Base-by-base conservation (phyloP, 768 basidiomycete species). In the Lactarius evosmus region DNA sequence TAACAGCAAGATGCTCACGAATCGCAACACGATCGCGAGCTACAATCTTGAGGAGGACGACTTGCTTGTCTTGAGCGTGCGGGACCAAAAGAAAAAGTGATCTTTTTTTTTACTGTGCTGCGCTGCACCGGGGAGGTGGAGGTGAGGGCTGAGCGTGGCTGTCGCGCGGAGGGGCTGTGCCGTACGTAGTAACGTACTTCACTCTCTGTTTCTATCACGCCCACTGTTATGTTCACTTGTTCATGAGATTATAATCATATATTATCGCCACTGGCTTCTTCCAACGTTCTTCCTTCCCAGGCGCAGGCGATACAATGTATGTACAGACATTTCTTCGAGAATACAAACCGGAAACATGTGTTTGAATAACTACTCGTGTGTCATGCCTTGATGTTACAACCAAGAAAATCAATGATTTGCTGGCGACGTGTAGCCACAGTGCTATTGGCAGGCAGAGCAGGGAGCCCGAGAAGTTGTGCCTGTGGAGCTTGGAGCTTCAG, bases 1-100 rank as follows among this genome's bases (percentile, higher is more conserved):
- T 73, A 75, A 79, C 66, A 86, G 86, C 46, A 94, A 93, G 77
- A 89, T 93, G 83, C 81, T 98, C 68, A 92, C 89, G 61, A 97
- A 97, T 74, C 81, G 83, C 58, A 87, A 84, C 64, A 88, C 92
- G 66, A 85, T 98, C 69, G 95, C 93, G 29, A 83, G 80, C 67
- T 89, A 91, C 70, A 98, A 98, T 73, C 72, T 98, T 68, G 94
- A 95, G 75, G 93, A 96, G 67, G 95, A 95, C 70, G 95, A 98
- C 73, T 65, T 85, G 58, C 75, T 98, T 22, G 82, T 87, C 17
- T 80, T 97, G 70, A 89, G 83, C 60, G 79, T 98, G 36, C 85
- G 89, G 62, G 88, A 90, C 59, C 76, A 78, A 65, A 91, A 85
- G 79, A 94, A 89, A 78, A 90, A 84, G 77, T 73, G 72, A 14